Conservation (phyloP, 148 eudicot genomes). For the Mesembryanthemum crystallinum region DNA sequence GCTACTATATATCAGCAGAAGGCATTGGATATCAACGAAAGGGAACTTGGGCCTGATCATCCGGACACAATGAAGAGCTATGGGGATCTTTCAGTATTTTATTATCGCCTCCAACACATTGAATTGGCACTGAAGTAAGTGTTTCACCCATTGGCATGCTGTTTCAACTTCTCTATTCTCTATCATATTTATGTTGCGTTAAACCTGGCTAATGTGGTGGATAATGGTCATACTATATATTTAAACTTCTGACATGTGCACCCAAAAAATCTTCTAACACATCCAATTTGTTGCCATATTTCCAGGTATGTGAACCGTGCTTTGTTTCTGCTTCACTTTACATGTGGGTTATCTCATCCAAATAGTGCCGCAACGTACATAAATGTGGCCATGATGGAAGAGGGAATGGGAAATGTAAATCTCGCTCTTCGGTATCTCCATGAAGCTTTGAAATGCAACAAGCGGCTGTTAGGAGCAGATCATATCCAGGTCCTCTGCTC, state of each 20-base stretch:
- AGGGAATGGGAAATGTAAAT: conserved; percentile 97
- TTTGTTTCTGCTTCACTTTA: conserved; percentile 82
- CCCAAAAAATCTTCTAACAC: background rate
- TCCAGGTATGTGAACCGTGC: conserved; percentile 97
- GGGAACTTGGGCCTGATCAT: conserved; percentile 99
- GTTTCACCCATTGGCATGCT: background rate
- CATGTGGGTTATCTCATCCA: conserved; percentile 96
- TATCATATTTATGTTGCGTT: too few species aligned
- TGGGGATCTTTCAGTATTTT: conserved; percentile 98
- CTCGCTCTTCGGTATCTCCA: conserved; percentile 97
- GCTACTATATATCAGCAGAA: conserved; percentile 96
- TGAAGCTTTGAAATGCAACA: conserved; percentile 98
- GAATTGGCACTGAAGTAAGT: conserved; percentile 90
- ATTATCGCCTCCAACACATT: conserved; percentile 96
- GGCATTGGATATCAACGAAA: conserved; percentile 96
- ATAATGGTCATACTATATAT: too few species aligned
- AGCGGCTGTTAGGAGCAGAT: conserved; percentile 86
- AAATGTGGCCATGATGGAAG: conserved; percentile 99
- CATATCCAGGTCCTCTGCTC: conserved; percentile 75
- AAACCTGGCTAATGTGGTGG: too few species aligned
- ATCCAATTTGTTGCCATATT: background rate
- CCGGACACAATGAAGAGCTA: conserved; percentile 99
- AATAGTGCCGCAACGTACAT: conserved; percentile 99
- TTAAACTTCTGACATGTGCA: too few species aligned
- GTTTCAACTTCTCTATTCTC: background rate